A percentile compares a stretch with the other conserved stretches of the same genome.
These are phyloP conservation scores for Xylaria sp. DNA, from an alignment of 2,329 filamentous ascomycete genomes.

Conservation along the genomic window DNA sequence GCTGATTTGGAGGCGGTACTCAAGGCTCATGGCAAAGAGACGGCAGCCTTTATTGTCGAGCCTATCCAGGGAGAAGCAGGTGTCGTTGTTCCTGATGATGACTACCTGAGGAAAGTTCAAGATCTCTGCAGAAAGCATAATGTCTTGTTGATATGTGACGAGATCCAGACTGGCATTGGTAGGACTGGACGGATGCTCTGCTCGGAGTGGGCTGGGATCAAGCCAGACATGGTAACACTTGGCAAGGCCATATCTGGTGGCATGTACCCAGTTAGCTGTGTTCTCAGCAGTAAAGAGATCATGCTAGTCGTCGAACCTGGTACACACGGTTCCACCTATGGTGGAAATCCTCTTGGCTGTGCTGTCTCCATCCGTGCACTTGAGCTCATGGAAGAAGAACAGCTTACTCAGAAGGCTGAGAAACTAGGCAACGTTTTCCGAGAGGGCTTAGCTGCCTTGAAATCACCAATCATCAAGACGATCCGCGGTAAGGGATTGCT, in stretches of 20 bases:
- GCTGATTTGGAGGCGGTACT: conserved; percentile 79
- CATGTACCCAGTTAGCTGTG: conserved; percentile 98
- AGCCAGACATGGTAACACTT: conserved; percentile 91
- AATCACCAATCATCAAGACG: conserved; percentile 78
- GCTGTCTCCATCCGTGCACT: conserved; percentile 94
- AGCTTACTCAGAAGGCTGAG: conserved; percentile 83
- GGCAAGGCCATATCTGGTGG: conserved; percentile 98
- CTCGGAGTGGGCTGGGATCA: conserved; percentile 92
- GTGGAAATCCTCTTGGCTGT: conserved; percentile 93
- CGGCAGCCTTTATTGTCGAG: conserved; percentile 92
- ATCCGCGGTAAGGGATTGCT: conserved; percentile 92
- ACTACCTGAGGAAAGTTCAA: conserved; percentile 81
- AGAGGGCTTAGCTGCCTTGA: conserved; percentile 74
- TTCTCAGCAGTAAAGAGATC: conserved; percentile 84
- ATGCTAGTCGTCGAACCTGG: conserved; percentile 97
- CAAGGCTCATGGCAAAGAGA: conserved; percentile 79
- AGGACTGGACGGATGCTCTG: conserved; percentile 93
- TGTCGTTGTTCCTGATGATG: conserved; percentile 90
- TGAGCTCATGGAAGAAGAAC: conserved; percentile 91
- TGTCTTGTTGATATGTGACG: conserved; percentile 93
- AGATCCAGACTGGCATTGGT: conserved; percentile 98
- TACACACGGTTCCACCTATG: conserved; percentile 98
- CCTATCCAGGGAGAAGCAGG: conserved; percentile 98
- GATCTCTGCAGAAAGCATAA: conserved; percentile 94
- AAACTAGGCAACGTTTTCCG: conserved; percentile 83